Evolutionary conservation across 2,329 filamentous ascomycete genomes (phyloP).

Genomic region (Chaetomium globosum): DNA sequence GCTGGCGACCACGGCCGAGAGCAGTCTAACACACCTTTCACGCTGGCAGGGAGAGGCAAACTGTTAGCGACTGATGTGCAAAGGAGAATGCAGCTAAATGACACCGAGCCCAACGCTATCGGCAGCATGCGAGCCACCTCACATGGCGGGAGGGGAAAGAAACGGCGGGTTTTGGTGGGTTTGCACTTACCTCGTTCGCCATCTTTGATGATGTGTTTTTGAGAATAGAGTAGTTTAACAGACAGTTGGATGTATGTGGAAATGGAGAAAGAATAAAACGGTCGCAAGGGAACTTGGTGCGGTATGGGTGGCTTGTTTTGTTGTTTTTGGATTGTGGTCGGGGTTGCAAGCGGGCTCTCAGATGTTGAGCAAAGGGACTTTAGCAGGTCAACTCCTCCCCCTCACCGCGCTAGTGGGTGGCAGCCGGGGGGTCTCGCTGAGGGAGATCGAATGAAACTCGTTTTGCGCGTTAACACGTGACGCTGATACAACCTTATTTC

Average conservation of each 20-base stretch:
- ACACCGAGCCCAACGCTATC: conserved; percentile 13
- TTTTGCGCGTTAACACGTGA: conserved; percentile 33
- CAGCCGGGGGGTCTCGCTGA: conserved; percentile 31
- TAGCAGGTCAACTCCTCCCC: conserved; percentile 29
- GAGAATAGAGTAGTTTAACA: conserved; percentile 16
- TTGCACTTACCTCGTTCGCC: conserved; percentile 40
- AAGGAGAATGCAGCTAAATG: not conserved
- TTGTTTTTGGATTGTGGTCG: conserved; percentile 35
- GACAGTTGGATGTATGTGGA: conserved; percentile 20
- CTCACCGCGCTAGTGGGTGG: conserved; percentile 33
- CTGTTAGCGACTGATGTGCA: conserved; percentile 34
- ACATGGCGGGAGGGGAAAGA: conserved; percentile 25
- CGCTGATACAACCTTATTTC: conserved; percentile 28
- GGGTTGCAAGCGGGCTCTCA: conserved; percentile 33
- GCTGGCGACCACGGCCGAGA: conserved; percentile 1
- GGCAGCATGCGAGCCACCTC: conserved; percentile 20
- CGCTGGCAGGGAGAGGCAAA: conserved; percentile 33
- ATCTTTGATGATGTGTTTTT: conserved; percentile 36
- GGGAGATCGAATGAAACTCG: conserved; percentile 31
- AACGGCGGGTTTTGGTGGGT: conserved; percentile 23
- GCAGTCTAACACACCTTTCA: conserved; percentile 39
- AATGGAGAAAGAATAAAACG: conserved; percentile 19
- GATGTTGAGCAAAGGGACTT: conserved; percentile 36
- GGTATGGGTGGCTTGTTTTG: conserved; percentile 26
- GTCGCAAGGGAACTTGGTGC: conserved; percentile 20